A percentile compares a stretch with the other conserved stretches of the same genome.
Evolutionary conservation across 352 stramenopile genomes (phyloP).

Genomic region (Blastocystis sp.): DNA sequence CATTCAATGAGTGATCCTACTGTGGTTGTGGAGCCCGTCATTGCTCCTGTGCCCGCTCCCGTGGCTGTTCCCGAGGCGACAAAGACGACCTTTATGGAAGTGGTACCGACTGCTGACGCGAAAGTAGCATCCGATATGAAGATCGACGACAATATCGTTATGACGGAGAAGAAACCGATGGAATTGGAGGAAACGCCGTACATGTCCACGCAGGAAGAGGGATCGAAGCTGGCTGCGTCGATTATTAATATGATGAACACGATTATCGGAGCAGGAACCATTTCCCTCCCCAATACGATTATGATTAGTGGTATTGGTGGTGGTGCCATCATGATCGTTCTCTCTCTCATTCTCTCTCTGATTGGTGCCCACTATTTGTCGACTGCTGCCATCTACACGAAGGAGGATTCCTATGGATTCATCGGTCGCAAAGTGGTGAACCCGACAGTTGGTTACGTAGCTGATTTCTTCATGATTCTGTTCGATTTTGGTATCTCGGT

Average conservation of each 20-base stretch:
- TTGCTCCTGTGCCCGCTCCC: too few relatives aligned
- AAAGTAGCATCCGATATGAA: too few relatives aligned
- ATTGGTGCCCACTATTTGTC: background rate
- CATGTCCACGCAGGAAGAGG: background rate
- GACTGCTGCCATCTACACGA: background rate
- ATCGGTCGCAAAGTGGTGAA: background rate
- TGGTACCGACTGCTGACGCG: too few relatives aligned
- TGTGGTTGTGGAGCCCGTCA: too few relatives aligned
- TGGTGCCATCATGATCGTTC: background rate
- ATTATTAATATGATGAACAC: conserved; percentile 23
- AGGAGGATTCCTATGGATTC: background rate
- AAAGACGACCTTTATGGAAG: too few relatives aligned
- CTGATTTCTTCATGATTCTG: background rate
- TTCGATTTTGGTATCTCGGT: conserved; percentile 11
- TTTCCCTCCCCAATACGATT: background rate
- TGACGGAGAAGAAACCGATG: too few relatives aligned
- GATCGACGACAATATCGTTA: too few relatives aligned
- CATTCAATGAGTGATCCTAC: too few relatives aligned
- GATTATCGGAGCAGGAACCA: background rate
- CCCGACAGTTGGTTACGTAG: background rate
- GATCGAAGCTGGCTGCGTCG: background rate
- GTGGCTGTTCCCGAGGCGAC: too few relatives aligned
- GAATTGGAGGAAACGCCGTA: background rate
- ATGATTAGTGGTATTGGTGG: background rate
- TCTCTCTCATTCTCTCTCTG: background rate